phyloP scores from a whole-genome alignment of 1,284 basidiomycete species.

The Exobasidium rhododendri region DNA sequence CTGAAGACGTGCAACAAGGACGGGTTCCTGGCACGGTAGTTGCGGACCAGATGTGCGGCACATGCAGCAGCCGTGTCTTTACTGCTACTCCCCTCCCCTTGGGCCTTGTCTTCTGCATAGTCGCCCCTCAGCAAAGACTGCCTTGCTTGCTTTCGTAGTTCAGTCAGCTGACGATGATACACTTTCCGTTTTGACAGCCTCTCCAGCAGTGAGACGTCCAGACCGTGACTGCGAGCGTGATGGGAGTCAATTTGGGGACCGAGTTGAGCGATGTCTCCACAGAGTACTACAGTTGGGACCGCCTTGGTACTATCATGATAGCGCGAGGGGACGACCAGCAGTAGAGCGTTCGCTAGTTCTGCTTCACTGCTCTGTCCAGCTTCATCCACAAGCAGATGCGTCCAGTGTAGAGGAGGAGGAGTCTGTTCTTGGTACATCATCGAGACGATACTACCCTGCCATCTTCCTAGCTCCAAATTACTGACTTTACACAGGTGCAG shows the following conservation, averaged over 20 bases:
- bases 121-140: neutral
- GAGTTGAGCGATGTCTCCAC: conserved; percentile 56
- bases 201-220: conserved; percentile 56
- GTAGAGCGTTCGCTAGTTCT: conserved; percentile 52
- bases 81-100: neutral
- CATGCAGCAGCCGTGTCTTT: conserved; percentile 9
- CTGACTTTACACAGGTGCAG: conserved; percentile 44
- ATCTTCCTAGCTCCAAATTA: conserved; percentile 48
- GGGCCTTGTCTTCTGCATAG: neutral
- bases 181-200: conserved; percentile 48
- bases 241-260: conserved; percentile 53
- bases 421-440: neutral
- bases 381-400: conserved; percentile 57
- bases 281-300: conserved; percentile 47
- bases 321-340: conserved; percentile 39
- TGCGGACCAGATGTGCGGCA: conserved; percentile 44
- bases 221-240: conserved; percentile 45
- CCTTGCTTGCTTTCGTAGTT: conserved; percentile 18
- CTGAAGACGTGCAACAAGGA: conserved; percentile 56
- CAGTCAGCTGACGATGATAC: conserved; percentile 35
- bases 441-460: conserved; percentile 24
- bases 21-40: conserved; percentile 55
- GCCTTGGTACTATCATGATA: conserved; percentile 10
- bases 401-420: conserved; percentile 52
- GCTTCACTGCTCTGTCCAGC: conserved; percentile 57